phyloP scores from a whole-genome alignment of 495 filamentous ascomycete genomes.

The Pyrenula aspistea region DNA sequence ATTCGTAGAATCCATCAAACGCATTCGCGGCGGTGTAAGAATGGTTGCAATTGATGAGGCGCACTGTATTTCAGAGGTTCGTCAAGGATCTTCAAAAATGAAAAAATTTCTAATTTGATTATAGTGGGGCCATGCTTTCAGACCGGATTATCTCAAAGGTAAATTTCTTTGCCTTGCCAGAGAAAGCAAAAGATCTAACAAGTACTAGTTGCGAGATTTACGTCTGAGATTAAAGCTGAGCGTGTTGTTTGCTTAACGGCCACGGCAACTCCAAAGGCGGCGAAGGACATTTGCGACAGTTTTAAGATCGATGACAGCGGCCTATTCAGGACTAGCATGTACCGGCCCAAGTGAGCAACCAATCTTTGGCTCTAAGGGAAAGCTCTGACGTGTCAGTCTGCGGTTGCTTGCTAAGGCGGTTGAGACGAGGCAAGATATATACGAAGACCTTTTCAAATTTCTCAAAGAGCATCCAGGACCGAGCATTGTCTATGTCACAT shows the following conservation, averaged over 20 bases:
- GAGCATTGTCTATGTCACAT: constrained; percentile 44
- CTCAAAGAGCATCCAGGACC: constrained; percentile 34
- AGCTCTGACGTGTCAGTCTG: constrained; percentile 13
- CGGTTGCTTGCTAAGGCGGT: constrained; percentile 34
- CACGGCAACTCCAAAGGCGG: constrained; percentile 44
- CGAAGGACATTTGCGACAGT: constrained; percentile 35
- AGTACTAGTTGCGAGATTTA: constrained; percentile 39
- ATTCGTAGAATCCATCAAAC: constrained; percentile 40
- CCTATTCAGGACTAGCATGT: constrained; percentile 43
- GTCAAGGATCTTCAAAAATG: background rate
- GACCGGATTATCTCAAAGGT: constrained; percentile 42
- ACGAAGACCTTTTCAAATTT: constrained; percentile 31
- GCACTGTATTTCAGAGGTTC: constrained; percentile 42
- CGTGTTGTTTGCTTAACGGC: constrained; percentile 45
- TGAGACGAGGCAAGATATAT: constrained; percentile 23
- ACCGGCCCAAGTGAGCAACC: constrained; percentile 32
- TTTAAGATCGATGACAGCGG: constrained; percentile 36
- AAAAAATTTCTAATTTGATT: background rate
- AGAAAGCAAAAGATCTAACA: background rate
- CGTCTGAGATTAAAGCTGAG: constrained; percentile 41
- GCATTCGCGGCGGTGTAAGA: constrained; percentile 27
- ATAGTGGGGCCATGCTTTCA: constrained; percentile 43
- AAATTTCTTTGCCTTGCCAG: background rate
- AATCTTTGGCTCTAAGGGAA: background rate
- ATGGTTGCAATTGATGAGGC: constrained; percentile 47